Evolutionary conservation across 164 flowering plant species (phyloP).

Genomic region (Magnolia kwangsiensis): DNA sequence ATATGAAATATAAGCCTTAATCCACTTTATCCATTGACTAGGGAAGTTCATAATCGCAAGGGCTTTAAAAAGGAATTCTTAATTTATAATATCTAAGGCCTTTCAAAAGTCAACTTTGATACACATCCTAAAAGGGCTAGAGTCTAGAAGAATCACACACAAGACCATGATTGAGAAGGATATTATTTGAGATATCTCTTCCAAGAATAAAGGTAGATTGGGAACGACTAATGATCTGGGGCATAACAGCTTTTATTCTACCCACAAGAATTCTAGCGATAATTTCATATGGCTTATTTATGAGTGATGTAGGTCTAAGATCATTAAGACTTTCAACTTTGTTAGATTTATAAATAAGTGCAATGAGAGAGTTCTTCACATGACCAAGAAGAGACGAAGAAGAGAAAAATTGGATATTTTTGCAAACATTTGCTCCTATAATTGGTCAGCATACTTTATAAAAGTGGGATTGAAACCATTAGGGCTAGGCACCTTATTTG

Average conservation of each 20-base stretch:
- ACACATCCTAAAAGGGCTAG: not conserved
- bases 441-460: not conserved
- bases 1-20: not conserved
- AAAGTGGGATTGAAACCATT: not conserved
- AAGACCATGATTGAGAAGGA: too few species aligned
- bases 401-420: not conserved
- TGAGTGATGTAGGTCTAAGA: not conserved
- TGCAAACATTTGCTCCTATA: not conserved
- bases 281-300: not conserved
- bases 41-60: not conserved
- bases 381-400: not conserved
- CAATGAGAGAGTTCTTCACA: not conserved
- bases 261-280: not conserved
- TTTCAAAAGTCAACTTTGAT: not conserved
- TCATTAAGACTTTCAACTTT: too few species aligned
- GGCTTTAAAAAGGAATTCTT: not conserved
- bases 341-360: not conserved
- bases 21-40: not conserved
- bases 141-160: not conserved
- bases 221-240: not conserved
- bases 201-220: not conserved
- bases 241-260: too few species aligned
- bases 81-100: too few species aligned
- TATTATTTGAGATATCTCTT: not conserved
- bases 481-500: not conserved